These are phyloP conservation scores for Cordyceps javanica DNA, from an alignment of 2,329 filamentous ascomycete species.

Conservation along the genomic window DNA sequence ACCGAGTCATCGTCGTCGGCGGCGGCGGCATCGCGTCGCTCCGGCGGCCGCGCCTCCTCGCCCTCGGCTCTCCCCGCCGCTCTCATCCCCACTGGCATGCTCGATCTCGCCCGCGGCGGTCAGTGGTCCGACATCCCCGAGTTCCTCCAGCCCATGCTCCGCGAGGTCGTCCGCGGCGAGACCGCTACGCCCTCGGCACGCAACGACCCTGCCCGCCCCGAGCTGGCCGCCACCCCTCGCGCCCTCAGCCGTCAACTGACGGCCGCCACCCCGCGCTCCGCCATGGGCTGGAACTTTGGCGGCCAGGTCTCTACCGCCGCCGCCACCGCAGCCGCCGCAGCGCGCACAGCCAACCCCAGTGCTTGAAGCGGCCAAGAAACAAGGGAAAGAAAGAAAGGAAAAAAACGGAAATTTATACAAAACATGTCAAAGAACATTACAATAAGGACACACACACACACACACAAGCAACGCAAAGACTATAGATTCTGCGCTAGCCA, in stretches of 20 bases:
- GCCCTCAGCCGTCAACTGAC: slow-evolving; percentile 14
- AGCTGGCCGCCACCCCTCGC: slow-evolving; percentile 14
- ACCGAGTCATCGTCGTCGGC: slow-evolving; percentile 25
- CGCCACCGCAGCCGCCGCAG: too few species aligned
- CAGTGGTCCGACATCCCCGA: slow-evolving; percentile 54
- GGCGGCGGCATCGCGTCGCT: not conserved
- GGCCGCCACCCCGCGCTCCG: slow-evolving; percentile 7
- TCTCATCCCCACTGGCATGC: slow-evolving; percentile 45
- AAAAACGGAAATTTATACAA: slow-evolving; percentile 6
- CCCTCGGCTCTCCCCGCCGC: slow-evolving; percentile 24
- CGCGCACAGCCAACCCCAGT: slow-evolving; percentile 3
- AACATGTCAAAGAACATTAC: slow-evolving; percentile 13
- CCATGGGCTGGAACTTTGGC: slow-evolving; percentile 4
- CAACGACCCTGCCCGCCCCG: not conserved
- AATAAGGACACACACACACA: not conserved
- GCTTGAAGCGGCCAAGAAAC: slow-evolving; percentile 1
- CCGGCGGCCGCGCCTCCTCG: slow-evolving; percentile 22
- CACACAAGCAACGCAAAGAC: not conserved
- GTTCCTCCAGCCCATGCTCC: slow-evolving; percentile 46
- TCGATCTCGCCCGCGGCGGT: slow-evolving; percentile 49
- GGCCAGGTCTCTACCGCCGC: not conserved
- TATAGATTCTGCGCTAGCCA: not conserved
- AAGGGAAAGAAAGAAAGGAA: not conserved
- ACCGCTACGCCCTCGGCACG: slow-evolving; percentile 14
- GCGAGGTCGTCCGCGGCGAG: slow-evolving; percentile 39